Percentiles rank a stretch among this genome's conserved stretches.
Evolutionary conservation across 73 alveolate genomes (phyloP).

Genomic region (Paramecium biaurelia): DNA sequence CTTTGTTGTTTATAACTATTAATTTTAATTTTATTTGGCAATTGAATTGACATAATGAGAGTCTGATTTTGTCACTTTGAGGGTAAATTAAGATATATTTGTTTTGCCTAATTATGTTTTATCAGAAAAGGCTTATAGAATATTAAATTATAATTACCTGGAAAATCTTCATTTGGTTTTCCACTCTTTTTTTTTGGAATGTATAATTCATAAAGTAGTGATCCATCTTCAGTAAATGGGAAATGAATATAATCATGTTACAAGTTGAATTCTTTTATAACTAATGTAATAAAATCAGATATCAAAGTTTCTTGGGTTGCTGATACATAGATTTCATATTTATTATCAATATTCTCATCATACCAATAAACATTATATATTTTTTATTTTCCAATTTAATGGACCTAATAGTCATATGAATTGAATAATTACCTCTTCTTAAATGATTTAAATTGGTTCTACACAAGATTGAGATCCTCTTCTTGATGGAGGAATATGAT

Average conservation of each 20-base stretch:
- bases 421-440: background rate
- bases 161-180: constrained; percentile 31
- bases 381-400: background rate
- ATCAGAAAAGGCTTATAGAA: background rate
- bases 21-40: background rate
- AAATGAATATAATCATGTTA: background rate
- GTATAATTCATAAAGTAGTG: background rate
- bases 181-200: constrained; percentile 15
- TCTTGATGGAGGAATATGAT: background rate
- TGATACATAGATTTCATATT: background rate
- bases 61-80: background rate
- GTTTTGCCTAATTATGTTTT: background rate
- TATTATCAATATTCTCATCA: background rate
- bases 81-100: background rate
- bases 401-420: background rate
- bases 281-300: background rate
- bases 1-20: background rate
- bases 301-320: background rate
- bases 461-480: constrained; percentile 22
- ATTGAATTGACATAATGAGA: background rate
- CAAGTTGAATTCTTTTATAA: background rate
- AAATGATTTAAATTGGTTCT: background rate
- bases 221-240: background rate
- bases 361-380: background rate
- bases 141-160: background rate